A percentile compares a stretch with the other conserved stretches of the same genome.
Evolutionary conservation across 148 eudicot genomes (phyloP).

Genomic region (Vaccinium darrowii): DNA sequence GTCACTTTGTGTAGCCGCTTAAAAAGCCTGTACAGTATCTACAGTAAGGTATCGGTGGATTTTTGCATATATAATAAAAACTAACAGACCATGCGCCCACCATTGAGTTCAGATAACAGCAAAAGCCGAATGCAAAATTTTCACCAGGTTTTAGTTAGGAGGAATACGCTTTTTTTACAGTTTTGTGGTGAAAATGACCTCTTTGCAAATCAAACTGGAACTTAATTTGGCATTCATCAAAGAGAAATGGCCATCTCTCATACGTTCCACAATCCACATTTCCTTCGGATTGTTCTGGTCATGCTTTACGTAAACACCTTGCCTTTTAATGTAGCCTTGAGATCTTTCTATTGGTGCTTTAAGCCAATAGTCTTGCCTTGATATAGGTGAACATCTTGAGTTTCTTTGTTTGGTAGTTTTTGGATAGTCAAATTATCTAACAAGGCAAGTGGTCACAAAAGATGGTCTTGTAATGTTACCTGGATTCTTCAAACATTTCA

Average conservation of each 20-base stretch:
- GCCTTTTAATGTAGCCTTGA: not conserved
- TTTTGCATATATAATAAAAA: not conserved
- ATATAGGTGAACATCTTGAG: not conserved
- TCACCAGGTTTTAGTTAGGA: not conserved
- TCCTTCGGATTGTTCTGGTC: not conserved
- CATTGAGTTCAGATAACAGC: not conserved
- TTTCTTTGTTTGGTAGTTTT: not conserved
- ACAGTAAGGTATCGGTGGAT: conserved; percentile 63
- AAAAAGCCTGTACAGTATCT: conserved; percentile 88
- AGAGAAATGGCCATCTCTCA: not conserved
- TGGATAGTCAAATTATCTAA: not conserved
- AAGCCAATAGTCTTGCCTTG: not conserved
- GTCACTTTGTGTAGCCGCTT: conserved; percentile 82
- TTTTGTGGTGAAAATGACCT: not conserved
- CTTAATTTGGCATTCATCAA: not conserved
- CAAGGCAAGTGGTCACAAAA: not conserved
- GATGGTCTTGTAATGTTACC: not conserved
- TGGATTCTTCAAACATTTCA: not conserved
- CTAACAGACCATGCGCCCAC: not conserved
- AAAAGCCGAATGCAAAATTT: not conserved
- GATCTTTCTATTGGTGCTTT: not conserved
- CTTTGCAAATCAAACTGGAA: not conserved
- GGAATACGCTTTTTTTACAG: not conserved
- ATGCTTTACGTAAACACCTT: not conserved
- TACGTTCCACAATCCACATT: not conserved